These are phyloP conservation scores for Pythium chondricola DNA, from an alignment of 352 stramenopile species.

Conservation along the genomic window DNA sequence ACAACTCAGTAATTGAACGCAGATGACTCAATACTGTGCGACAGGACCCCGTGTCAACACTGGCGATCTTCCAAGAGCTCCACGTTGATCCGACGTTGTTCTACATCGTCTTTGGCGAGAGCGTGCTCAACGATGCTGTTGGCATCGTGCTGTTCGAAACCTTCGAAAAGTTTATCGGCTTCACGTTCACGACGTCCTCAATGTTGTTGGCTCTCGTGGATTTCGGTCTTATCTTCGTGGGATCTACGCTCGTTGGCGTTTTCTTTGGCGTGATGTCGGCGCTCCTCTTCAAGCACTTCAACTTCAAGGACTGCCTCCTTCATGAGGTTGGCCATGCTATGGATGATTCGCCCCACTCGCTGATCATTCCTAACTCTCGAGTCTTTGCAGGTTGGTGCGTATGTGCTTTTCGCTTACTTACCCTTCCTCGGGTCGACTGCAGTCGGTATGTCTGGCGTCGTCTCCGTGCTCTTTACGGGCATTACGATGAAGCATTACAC, in stretches of 20 bases:
- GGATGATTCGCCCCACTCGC: too few species aligned
- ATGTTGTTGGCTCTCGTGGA: conserved; percentile 32
- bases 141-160: conserved; percentile 72
- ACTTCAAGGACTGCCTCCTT: conserved; percentile 50
- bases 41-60: conserved; percentile 70
- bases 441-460: conserved; percentile 52
- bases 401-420: conserved; percentile 31
- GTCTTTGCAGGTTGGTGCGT: conserved; percentile 26
- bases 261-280: conserved; percentile 41
- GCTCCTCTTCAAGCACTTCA: conserved; percentile 61
- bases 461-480: conserved; percentile 76
- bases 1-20: too few species aligned
- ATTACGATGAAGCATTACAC: conserved; percentile 38
- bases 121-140: conserved; percentile 78
- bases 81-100: conserved; percentile 67
- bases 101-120: conserved; percentile 85
- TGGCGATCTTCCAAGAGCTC: conserved; percentile 71
- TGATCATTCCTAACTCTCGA: too few species aligned
- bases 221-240: conserved; percentile 64
- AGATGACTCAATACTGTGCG: too few species aligned
- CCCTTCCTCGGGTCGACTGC: conserved; percentile 23
- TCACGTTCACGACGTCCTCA: conserved; percentile 27
- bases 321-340: conserved; percentile 52
- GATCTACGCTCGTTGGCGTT: conserved; percentile 56
- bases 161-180: conserved; percentile 59